Base-by-base conservation (phyloP, 495 filamentous ascomycete genomes). In the Penicillium samsonianum region DNA sequence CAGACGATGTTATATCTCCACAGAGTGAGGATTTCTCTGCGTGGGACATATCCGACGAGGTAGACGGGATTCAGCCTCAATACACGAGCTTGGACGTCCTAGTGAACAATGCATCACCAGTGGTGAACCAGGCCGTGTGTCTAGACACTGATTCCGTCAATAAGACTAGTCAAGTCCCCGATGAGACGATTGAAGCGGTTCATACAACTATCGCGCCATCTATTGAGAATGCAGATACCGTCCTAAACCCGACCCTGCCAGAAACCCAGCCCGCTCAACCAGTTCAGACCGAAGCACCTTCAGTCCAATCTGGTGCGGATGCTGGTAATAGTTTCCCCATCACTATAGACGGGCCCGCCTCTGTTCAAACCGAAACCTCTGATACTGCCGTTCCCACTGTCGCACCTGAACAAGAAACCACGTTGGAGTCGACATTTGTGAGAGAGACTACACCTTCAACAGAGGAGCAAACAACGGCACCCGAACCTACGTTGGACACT, bases 11-110 rank as follows among this genome's bases (percentile, higher is more conserved):
- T 8, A 62, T 55, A 25, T 62, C 66, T 7, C 57, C 66, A 7
- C 45, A 59, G 5, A 64, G 60, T 26, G 61, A 65, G 2, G 56
- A 62, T 17, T 60, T 60, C 22, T 61, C 64, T 28, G 61, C 64
- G 3, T 65, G 61, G 61, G 61, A 67, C 45, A 51, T 60, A 47
- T 50, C 56, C 5, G 49, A 60, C 20, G 65, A 65, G 17, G 41
- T 28, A 22, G 22, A 37, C 20, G 37, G 17, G 23, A 50, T n/a
- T 17, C 46, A 35, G 11, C 28, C 60, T n/a, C 47, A 55, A 30
- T 44, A 62, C 23, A 48, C 57, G 2, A 51, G 42, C 22, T 23
- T 56, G 42, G 47, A 52, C 20, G 14, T 12, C 8, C 30, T 33
- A 14, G 48, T 44, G 48, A 45, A 58, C 38, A 33, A 35, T 42